Evolutionary conservation across 2,329 filamentous ascomycete genomes (phyloP), one percentile per base, ranked within the genome.

Genomic region (Exophiala lecanii-corni): DNA sequence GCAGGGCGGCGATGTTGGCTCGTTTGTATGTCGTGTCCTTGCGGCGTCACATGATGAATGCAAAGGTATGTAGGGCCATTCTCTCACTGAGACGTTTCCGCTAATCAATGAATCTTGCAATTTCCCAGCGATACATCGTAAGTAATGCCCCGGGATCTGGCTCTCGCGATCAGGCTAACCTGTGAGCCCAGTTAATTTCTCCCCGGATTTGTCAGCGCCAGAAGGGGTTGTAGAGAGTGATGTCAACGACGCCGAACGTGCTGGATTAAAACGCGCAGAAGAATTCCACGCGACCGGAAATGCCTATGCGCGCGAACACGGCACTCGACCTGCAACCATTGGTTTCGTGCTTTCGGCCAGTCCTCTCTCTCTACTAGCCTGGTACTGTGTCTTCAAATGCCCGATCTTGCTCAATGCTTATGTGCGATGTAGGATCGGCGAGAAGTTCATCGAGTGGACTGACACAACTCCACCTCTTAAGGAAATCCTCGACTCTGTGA

Each of bases 1-100:
- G 0, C 76, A 80, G 56, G 78, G 78, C 7, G 78, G 78, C 3
- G 78, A 82, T 51, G 62, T 81, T 2, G 73, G 75, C 2, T 67
- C 65, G 32, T 58, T 64, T 18, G 43, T 78, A 3, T 60, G 67
- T 0, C 59, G 73, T 9, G 49, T 66, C 0, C 55, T 79, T 33
- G 68, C 66, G 3, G 62, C 59, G 0, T 59, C 56, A 1, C 67
- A 69, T 35, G 55, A 66, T 1, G 65, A 68, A 34, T 78, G 73
- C 58, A 75, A 72, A 57, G 47, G 47, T 46, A 33, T 20, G 26
- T 21, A 3, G 34, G 7, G 3, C 21, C 19, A 12, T 16, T 6
- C 5, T 6, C 33, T 19, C 33, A n/a, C 6, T 12, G 23, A 26
- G 23, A 26, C 12, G 23, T 26, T 7, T 26, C 23, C 6, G 23